A percentile compares a stretch with the other conserved stretches of the same genome.
Conservation (phyloP, 352 stramenopile genomes). For the Phytophthora pinifolia region DNA sequence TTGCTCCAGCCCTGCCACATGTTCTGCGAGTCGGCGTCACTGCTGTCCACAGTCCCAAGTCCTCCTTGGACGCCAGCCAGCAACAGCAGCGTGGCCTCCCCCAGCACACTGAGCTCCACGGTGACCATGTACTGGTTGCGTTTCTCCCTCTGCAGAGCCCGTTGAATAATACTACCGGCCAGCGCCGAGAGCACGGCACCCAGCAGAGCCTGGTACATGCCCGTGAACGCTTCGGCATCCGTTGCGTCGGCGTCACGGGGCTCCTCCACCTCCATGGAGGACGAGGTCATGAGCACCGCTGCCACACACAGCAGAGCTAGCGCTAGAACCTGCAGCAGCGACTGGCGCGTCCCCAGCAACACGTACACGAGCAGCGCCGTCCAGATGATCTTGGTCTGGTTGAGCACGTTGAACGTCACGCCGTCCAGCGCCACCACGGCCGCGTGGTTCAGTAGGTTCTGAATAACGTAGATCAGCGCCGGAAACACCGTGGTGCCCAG, state of each 20-base stretch:
- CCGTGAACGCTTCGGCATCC: conserved; percentile 61
- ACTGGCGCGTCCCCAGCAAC: conserved; percentile 73
- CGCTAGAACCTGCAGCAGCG: conserved; percentile 63
- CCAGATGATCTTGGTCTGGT: conserved; percentile 91
- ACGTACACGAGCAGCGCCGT: conserved; percentile 81
- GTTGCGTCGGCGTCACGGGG: conserved; percentile 3
- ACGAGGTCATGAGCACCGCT: conserved; percentile 76
- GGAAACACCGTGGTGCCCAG: conserved; percentile 67
- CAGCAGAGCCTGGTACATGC: conserved; percentile 72
- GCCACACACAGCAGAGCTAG: conserved; percentile 68
- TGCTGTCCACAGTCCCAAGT: conserved; percentile 7
- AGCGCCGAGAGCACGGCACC: conserved; percentile 71
- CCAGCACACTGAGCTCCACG: conserved; percentile 75
- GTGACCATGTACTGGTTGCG: conserved; percentile 81
- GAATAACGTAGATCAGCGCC: conserved; percentile 81
- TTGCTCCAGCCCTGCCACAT: conserved; percentile 78
- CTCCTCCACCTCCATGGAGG: conserved; percentile 15
- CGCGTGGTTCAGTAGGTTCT: conserved; percentile 83
- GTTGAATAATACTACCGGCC: conserved; percentile 78
- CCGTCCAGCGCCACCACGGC: conserved; percentile 76
- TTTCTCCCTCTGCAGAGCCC: conserved; percentile 65
- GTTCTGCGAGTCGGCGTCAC: conserved; percentile 33
- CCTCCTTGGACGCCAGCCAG: conserved; percentile 44
- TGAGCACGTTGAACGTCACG: conserved; percentile 85
- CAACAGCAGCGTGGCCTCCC: conserved; percentile 55